Percentiles rank a stretch among this genome's conserved stretches.
These are phyloP conservation scores for Saturnispora ahearnii DNA, from an alignment of 805 yeast genomes.

Conservation along the genomic window DNA sequence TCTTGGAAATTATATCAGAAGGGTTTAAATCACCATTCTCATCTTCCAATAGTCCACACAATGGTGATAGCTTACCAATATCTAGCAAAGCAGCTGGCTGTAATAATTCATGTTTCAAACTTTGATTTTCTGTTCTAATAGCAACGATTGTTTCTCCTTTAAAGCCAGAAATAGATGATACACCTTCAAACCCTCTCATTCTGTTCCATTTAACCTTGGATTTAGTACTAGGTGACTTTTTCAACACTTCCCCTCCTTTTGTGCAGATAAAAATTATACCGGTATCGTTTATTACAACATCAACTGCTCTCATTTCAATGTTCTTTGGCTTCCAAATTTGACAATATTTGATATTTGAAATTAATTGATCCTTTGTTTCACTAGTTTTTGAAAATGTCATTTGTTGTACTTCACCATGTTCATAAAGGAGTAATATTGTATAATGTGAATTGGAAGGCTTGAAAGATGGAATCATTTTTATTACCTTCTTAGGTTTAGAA, in stretches of 20 bases:
- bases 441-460: slow-evolving; percentile 28
- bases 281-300: slow-evolving; percentile 48
- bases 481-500: slow-evolving; percentile 31
- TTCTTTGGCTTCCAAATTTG: slow-evolving; percentile 58
- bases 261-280: slow-evolving; percentile 44
- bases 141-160: slow-evolving; percentile 51
- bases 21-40: not conserved
- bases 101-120: slow-evolving; percentile 45
- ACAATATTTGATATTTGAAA: slow-evolving; percentile 36
- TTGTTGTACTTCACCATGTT: slow-evolving; percentile 50
- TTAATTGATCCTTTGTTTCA: slow-evolving; percentile 28
- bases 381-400: slow-evolving; percentile 22
- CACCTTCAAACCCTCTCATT: slow-evolving; percentile 19
- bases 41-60: slow-evolving; percentile 23
- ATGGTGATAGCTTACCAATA: slow-evolving; percentile 45
- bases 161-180: not conserved
- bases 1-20: not conserved
- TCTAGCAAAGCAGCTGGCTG: slow-evolving; percentile 42
- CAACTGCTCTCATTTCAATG: slow-evolving; percentile 47
- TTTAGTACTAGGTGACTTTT: slow-evolving; percentile 24
- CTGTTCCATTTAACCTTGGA: slow-evolving; percentile 21
- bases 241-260: slow-evolving; percentile 57
- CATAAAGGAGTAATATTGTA: slow-evolving; percentile 39
- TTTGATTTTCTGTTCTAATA: slow-evolving; percentile 55
- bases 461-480: slow-evolving; percentile 27